Evolutionary conservation across 208 protist species (phyloP).

Genomic region (Trypanosoma conorhini): DNA sequence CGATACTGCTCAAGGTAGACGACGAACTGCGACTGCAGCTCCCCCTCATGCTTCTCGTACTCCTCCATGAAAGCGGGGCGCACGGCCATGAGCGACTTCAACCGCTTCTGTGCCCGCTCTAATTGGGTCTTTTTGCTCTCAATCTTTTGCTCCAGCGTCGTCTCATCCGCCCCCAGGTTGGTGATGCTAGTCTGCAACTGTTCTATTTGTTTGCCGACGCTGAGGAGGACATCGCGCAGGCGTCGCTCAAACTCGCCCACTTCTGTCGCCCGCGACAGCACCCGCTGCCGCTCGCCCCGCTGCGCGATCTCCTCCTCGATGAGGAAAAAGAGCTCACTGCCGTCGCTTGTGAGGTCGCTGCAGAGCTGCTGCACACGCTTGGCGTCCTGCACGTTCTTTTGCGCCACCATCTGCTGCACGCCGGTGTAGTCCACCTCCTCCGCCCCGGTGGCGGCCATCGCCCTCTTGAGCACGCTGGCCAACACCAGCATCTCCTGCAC

Average conservation of each 20-base stretch:
- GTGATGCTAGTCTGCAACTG: constrained; percentile 83
- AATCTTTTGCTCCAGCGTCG: constrained; percentile 94
- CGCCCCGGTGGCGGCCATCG: constrained; percentile 72
- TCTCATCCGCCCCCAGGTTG: constrained; percentile 89
- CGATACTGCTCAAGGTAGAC: constrained; percentile 94
- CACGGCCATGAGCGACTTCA: constrained; percentile 86
- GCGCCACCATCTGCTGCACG: constrained; percentile 84
- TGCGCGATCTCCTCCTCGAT: constrained; percentile 80
- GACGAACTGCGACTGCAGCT: constrained; percentile 91
- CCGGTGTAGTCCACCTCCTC: constrained; percentile 78
- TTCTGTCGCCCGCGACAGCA: constrained; percentile 83
- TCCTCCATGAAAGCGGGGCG: constrained; percentile 95
- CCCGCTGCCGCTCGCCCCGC: constrained; percentile 72
- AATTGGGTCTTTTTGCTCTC: constrained; percentile 95
- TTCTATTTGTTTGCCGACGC: constrained; percentile 78
- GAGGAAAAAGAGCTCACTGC: constrained; percentile 88
- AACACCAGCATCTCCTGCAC: constrained; percentile 97
- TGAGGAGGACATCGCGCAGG: constrained; percentile 76
- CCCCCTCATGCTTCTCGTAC: constrained; percentile 92
- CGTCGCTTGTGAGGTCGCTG: constrained; percentile 87
- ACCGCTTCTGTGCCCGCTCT: constrained; percentile 92
- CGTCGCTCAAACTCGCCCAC: constrained; percentile 91
- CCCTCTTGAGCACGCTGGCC: constrained; percentile 87
- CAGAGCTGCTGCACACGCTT: constrained; percentile 90
- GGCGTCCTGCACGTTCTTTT: constrained; percentile 80